Evolutionary conservation across 192 early-diverging fungal species (phyloP).

Genomic region (Mortierella alpina): DNA sequence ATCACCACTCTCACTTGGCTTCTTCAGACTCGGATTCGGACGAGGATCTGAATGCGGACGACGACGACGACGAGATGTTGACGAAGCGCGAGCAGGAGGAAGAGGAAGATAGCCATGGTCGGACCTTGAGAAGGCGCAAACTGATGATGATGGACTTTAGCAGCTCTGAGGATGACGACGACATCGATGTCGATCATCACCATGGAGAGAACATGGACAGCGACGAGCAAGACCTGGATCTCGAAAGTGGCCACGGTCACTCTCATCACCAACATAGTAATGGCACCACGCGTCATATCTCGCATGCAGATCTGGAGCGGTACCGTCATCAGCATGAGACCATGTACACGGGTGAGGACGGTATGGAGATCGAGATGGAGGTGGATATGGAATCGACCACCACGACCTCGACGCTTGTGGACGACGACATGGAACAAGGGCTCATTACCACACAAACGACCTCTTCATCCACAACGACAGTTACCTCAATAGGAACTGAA

Average conservation of each 20-base stretch:
- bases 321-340: constrained; percentile 46
- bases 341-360: constrained; percentile 18
- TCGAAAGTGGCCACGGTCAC: constrained; percentile 30
- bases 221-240: constrained; percentile 37
- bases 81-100: constrained; percentile 34
- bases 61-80: constrained; percentile 37
- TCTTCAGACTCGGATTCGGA: constrained; percentile 33
- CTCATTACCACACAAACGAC: not conserved
- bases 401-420: not conserved
- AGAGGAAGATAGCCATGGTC: constrained; percentile 27
- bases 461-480: constrained; percentile 1
- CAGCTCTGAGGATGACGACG: constrained; percentile 36
- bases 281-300: constrained; percentile 4
- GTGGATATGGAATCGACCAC: constrained; percentile 13
- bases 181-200: constrained; percentile 19
- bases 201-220: constrained; percentile 24
- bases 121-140: constrained; percentile 37
- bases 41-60: constrained; percentile 18
- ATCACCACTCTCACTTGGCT: constrained; percentile 18
- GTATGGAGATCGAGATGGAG: constrained; percentile 34
- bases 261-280: not conserved
- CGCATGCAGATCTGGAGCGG: constrained; percentile 35
- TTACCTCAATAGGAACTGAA: not conserved
- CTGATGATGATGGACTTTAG: constrained; percentile 53
- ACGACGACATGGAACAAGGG: constrained; percentile 16